Evolutionary conservation across 2,329 filamentous ascomycete species (phyloP).

Genomic region (Epichloe coenophiala): DNA sequence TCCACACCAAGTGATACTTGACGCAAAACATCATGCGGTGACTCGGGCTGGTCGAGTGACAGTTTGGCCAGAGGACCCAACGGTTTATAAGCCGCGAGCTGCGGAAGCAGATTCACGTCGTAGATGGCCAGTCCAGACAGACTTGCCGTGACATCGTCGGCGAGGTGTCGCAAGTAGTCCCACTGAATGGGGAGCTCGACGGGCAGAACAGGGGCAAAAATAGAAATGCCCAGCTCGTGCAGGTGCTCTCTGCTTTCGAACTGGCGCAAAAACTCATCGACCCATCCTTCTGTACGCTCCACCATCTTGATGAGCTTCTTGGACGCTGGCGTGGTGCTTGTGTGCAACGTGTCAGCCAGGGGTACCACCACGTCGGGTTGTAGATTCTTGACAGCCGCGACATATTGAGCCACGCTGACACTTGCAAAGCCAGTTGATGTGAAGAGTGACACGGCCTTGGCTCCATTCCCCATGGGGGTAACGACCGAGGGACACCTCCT

Average conservation of each 20-base stretch:
- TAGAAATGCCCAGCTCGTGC: conserved; percentile 20
- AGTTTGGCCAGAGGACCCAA: conserved; percentile 57
- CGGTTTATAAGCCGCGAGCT: conserved; percentile 40
- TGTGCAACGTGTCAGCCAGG: conserved; percentile 53
- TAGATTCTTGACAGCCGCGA: conserved; percentile 47
- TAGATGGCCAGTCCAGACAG: conserved; percentile 68
- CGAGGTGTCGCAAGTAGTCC: conserved; percentile 64
- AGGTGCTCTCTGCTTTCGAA: conserved; percentile 14
- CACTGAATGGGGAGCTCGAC: conserved; percentile 62
- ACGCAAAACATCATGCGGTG: conserved; percentile 64
- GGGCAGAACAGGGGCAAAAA: conserved; percentile 60
- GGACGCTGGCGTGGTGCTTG: conserved; percentile 38
- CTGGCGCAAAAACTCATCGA: conserved; percentile 49
- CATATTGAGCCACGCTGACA: conserved; percentile 57
- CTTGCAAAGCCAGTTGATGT: conserved; percentile 77
- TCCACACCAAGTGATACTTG: conserved; percentile 70
- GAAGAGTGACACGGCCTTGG: conserved; percentile 59
- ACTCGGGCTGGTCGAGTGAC: conserved; percentile 54
- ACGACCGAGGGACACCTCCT: conserved; percentile 64
- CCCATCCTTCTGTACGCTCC: conserved; percentile 74
- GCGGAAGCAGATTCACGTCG: conserved; percentile 53
- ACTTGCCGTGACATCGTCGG: conserved; percentile 41
- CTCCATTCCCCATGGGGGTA: conserved; percentile 57
- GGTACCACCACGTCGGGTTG: conserved; percentile 70
- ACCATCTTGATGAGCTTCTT: conserved; percentile 76